phyloP scores from a whole-genome alignment of 2,329 filamentous ascomycete species.

The Pleoardoris graminearum region DNA sequence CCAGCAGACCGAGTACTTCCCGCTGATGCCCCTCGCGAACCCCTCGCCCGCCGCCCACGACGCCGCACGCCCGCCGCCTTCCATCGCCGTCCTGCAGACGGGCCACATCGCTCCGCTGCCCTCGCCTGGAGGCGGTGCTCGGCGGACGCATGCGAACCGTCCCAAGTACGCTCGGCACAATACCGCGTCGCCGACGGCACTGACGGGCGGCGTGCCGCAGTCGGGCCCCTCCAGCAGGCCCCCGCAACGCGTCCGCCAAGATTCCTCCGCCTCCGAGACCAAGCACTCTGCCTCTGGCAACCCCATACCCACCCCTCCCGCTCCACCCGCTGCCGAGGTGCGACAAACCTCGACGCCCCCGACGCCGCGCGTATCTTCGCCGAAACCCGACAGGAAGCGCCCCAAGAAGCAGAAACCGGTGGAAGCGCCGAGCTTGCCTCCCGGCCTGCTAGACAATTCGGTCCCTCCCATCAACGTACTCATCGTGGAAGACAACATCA shows the following conservation, averaged over 20 bases:
- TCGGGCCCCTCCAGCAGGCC: constrained; percentile 45
- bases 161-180: constrained; percentile 70
- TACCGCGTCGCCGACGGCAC: constrained; percentile 77
- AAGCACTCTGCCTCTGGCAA: constrained; percentile 48
- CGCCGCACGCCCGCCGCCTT: constrained; percentile 53
- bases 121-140: constrained; percentile 74
- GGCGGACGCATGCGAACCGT: constrained; percentile 61
- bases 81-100: constrained; percentile 79
- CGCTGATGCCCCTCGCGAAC: constrained; percentile 59
- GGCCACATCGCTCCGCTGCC: constrained; percentile 80
- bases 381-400: constrained; percentile 54
- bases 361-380: constrained; percentile 55
- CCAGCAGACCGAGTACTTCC: constrained; percentile 79
- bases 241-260: constrained; percentile 40
- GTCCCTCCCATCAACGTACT: constrained; percentile 96
- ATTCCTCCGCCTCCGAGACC: constrained; percentile 49
- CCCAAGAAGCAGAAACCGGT: constrained; percentile 46
- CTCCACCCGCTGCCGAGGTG: constrained; percentile 49
- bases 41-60: constrained; percentile 47
- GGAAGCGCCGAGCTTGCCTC: constrained; percentile 51
- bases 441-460: constrained; percentile 70
- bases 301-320: constrained; percentile 60
- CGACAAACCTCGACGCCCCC: constrained; percentile 50
- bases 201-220: constrained; percentile 47
- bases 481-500: constrained; percentile 98